Evolutionary conservation across 306 rosid species (phyloP).

Genomic region (Abrus pulchellus): DNA sequence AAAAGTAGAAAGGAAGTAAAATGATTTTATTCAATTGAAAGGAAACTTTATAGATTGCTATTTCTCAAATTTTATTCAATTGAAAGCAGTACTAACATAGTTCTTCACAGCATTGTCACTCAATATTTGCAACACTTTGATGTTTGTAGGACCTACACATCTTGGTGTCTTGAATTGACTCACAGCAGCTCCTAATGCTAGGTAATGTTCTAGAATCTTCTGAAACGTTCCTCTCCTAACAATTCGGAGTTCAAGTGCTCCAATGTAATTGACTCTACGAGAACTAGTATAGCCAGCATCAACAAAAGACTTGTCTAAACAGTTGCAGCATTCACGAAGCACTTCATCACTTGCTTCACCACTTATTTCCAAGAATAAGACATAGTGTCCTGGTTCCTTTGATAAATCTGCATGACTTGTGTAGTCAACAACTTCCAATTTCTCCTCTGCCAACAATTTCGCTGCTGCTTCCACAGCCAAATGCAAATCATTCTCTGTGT

Average conservation of each 20-base stretch:
- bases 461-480: conserved; percentile 76
- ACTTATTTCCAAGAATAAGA: conserved; percentile 81
- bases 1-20: conserved; percentile 1
- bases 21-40: conserved; percentile 9
- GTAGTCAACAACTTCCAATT: conserved; percentile 82
- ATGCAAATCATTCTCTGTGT: conserved; percentile 84
- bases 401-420: conserved; percentile 73
- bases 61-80: conserved; percentile 41
- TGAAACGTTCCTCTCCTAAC: conserved; percentile 81
- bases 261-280: conserved; percentile 70
- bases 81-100: conserved; percentile 75
- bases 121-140: conserved; percentile 70
- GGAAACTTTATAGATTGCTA: conserved; percentile 4
- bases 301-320: conserved; percentile 71
- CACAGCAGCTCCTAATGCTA: conserved; percentile 68
- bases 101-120: conserved; percentile 64
- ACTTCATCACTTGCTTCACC: conserved; percentile 76
- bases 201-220: conserved; percentile 72
- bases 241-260: conserved; percentile 76
- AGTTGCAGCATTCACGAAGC: conserved; percentile 78
- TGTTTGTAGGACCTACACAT: conserved; percentile 66
- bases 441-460: conserved; percentile 64
- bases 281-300: conserved; percentile 82
- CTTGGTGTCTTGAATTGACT: conserved; percentile 94
- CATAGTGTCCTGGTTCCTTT: conserved; percentile 85